Percentiles rank a stretch among this genome's conserved stretches.
Conservation (phyloP, 148 eudicot genomes). For the Heliosperma pusillum region DNA sequence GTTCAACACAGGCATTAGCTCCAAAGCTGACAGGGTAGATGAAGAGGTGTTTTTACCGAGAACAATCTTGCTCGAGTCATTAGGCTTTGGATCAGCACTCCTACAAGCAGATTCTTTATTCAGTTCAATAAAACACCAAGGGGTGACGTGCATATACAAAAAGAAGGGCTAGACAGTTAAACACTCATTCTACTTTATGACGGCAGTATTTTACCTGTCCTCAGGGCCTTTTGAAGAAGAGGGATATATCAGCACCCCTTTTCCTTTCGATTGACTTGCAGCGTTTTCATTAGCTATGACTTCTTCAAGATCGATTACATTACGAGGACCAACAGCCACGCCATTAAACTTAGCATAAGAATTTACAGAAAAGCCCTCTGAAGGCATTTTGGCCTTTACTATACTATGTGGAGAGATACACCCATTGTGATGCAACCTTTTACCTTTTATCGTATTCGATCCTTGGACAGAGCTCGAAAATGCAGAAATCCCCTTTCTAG, state of each 20-base stretch:
- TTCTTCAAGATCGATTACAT: slow-evolving; percentile 32
- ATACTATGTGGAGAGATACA: slow-evolving; percentile 70
- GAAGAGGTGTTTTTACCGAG: slow-evolving; percentile 14
- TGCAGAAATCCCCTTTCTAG: not conserved
- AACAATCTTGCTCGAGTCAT: slow-evolving; percentile 11
- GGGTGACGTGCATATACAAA: no score
- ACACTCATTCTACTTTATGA: no score
- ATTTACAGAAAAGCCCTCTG: slow-evolving; percentile 31
- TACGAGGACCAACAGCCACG: slow-evolving; percentile 29
- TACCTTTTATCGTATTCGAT: slow-evolving; percentile 19
- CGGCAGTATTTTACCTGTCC: slow-evolving; percentile 12
- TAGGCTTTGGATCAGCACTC: slow-evolving; percentile 4
- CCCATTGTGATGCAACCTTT: slow-evolving; percentile 75
- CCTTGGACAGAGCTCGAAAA: slow-evolving; percentile 16
- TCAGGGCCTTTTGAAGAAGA: slow-evolving; percentile 31
- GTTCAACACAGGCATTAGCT: slow-evolving; percentile 13
- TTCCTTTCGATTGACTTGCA: slow-evolving; percentile 43
- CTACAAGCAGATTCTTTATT: slow-evolving; percentile 9
- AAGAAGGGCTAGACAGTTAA: no score
- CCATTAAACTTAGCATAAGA: slow-evolving; percentile 19
- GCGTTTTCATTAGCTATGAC: slow-evolving; percentile 35
- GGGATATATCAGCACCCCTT: slow-evolving; percentile 35
- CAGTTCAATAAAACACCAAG: not conserved
- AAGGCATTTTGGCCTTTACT: slow-evolving; percentile 49
- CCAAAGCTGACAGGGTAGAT: slow-evolving; percentile 8